Conservation (phyloP, 2,329 filamentous ascomycete species). For the Fusarium nygamai region DNA sequence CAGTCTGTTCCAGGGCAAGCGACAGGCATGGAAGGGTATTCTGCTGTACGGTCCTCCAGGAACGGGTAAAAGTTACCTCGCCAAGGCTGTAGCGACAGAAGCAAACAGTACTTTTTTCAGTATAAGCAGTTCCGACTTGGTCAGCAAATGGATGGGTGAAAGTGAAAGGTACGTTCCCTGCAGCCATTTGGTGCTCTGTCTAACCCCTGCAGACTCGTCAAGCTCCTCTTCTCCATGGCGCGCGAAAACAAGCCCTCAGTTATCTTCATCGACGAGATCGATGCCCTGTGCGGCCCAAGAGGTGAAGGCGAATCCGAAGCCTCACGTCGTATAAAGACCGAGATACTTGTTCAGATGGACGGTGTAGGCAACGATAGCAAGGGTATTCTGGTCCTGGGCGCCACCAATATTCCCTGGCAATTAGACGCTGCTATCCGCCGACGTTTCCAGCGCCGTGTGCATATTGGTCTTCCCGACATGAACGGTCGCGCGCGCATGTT, state of each 20-base stretch:
- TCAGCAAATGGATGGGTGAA: conserved; percentile 99
- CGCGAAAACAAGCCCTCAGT: conserved; percentile 98
- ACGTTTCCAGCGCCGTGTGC: conserved; percentile 94
- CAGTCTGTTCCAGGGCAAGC: conserved; percentile 93
- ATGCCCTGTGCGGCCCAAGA: conserved; percentile 92
- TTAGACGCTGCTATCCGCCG: conserved; percentile 94
- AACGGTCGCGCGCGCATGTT: conserved; percentile 94
- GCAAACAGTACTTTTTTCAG: conserved; percentile 99
- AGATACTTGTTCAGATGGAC: conserved; percentile 98
- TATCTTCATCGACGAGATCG: conserved; percentile 98
- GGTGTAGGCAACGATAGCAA: conserved; percentile 96
- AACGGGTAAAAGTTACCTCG: conserved; percentile 96
- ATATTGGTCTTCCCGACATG: conserved; percentile 90
- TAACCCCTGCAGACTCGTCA: conserved; percentile 76
- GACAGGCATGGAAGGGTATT: conserved; percentile 98
- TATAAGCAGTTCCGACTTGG: conserved; percentile 94
- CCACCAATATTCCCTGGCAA: conserved; percentile 99
- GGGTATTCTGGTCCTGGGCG: conserved; percentile 92
- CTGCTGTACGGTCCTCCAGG: conserved; percentile 94
- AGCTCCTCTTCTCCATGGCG: conserved; percentile 96
- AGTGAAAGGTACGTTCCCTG: conserved; percentile 78
- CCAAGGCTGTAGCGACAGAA: conserved; percentile 97
- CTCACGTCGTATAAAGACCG: conserved; percentile 96
- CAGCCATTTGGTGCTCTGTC: conserved; percentile 4
- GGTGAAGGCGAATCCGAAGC: conserved; percentile 97